These are phyloP conservation scores for Heterobasidion irregulare DNA, from an alignment of 1,284 basidiomycete species.

Conservation along the genomic window DNA sequence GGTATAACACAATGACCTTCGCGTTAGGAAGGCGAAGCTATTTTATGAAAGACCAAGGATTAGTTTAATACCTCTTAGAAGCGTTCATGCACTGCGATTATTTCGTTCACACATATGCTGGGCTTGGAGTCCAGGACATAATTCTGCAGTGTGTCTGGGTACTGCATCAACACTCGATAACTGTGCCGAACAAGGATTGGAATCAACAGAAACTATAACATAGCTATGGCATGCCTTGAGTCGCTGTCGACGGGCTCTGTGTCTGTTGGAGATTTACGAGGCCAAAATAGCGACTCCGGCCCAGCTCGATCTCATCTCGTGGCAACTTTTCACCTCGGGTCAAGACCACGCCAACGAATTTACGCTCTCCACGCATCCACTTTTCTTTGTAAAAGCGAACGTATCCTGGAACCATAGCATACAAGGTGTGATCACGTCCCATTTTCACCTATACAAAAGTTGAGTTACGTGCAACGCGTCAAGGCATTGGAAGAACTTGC, in stretches of 20 bases:
- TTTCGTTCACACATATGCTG: too few species aligned
- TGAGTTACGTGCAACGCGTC: conserved; percentile 1
- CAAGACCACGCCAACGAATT: conserved; percentile 78
- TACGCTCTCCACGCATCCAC: conserved; percentile 60
- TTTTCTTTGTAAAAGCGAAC: conserved; percentile 86
- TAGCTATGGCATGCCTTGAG: not conserved
- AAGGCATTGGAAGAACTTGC: conserved; percentile 33
- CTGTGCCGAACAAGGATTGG: not conserved
- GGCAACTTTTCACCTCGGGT: conserved; percentile 77
- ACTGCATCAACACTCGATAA: not conserved
- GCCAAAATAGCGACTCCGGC: conserved; percentile 73
- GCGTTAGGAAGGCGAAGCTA: too few species aligned
- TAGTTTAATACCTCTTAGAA: too few species aligned
- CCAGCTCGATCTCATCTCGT: conserved; percentile 61
- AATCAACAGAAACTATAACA: not conserved
- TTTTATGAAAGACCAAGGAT: too few species aligned
- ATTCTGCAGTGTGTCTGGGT: not conserved
- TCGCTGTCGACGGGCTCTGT: not conserved
- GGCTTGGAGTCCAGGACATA: too few species aligned
- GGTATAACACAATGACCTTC: too few species aligned
- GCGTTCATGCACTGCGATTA: too few species aligned
- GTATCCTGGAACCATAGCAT: conserved; percentile 80
- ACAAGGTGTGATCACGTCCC: conserved; percentile 90
- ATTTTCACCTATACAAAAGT: conserved; percentile 62
- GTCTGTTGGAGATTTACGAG: conserved; percentile 50